Conservation (phyloP, 2,329 filamentous ascomycete genomes). For the Westerdykella sp. region DNA sequence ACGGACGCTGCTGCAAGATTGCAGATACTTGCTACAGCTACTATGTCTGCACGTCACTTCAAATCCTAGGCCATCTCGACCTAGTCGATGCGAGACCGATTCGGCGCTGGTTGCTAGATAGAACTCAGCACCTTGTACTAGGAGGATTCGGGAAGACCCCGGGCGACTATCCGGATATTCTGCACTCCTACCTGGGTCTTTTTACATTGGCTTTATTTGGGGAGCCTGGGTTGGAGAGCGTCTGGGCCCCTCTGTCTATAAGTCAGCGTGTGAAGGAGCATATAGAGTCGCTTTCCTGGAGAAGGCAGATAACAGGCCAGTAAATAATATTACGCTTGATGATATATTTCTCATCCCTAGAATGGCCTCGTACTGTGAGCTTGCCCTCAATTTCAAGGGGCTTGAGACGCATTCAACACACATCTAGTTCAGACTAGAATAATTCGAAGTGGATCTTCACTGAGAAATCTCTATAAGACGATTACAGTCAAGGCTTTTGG, state of each 20-base stretch:
- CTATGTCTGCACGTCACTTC: slow-evolving; percentile 69
- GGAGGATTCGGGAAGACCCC: slow-evolving; percentile 45
- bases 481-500: no score
- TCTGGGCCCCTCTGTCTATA: slow-evolving; percentile 73
- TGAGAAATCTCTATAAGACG: no score
- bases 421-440: no score
- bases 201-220: slow-evolving; percentile 69
- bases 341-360: not conserved
- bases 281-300: slow-evolving; percentile 34
- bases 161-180: slow-evolving; percentile 56
- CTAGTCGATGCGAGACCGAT: slow-evolving; percentile 57
- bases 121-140: slow-evolving; percentile 73
- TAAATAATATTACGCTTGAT: not conserved
- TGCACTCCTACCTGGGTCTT: slow-evolving; percentile 84
- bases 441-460: no score
- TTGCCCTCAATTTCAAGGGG: no score
- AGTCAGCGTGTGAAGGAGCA: slow-evolving; percentile 50
- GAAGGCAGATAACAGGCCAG: slow-evolving; percentile 21
- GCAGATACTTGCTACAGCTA: slow-evolving; percentile 95
- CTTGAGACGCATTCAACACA: no score
- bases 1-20: slow-evolving; percentile 83
- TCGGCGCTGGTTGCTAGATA: slow-evolving; percentile 72
- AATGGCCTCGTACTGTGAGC: no score
- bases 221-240: slow-evolving; percentile 60
- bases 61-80: slow-evolving; percentile 37